Evolutionary conservation across 805 yeast genomes (phyloP).

Genomic region (Wickerhamomyces ciferrii): DNA sequence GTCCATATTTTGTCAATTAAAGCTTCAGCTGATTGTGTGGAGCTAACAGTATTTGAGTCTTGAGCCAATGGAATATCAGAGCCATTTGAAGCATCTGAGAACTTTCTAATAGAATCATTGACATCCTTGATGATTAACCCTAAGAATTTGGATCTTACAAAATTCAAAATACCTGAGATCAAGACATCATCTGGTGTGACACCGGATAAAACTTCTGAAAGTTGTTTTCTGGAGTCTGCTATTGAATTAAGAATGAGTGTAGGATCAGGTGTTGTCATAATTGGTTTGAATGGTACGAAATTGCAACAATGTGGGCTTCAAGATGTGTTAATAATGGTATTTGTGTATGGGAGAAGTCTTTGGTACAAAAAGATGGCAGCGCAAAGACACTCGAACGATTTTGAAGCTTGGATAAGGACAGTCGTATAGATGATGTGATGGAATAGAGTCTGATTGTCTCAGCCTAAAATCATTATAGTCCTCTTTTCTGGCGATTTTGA

Average conservation of each 20-base stretch:
- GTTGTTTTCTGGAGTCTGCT: constrained; percentile 8
- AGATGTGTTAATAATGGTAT: too few relatives aligned
- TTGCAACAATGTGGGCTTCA: too few relatives aligned
- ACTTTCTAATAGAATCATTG: constrained; percentile 8
- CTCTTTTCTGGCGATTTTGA: not conserved
- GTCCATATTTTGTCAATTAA: constrained; percentile 53
- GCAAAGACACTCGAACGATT: too few relatives aligned
- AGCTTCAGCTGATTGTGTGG: constrained; percentile 15
- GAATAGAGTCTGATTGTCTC: not conserved
- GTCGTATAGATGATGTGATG: not conserved
- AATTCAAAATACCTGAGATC: constrained; percentile 38
- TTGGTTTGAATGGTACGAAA: not conserved
- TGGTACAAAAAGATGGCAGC: not conserved
- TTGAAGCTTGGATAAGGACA: not conserved
- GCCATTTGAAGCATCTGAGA: not conserved
- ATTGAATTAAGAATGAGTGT: constrained; percentile 1
- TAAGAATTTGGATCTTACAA: constrained; percentile 42
- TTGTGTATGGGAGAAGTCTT: not conserved
- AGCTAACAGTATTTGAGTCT: not conserved
- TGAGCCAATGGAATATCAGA: constrained; percentile 10
- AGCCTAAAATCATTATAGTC: constrained; percentile 23
- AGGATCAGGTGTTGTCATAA: constrained; percentile 1
- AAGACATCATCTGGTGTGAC: constrained; percentile 16
- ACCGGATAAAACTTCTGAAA: constrained; percentile 4
- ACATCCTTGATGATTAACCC: constrained; percentile 36